Conservation (phyloP, 2,329 filamentous ascomycete species). For the Dryadomyces quercivorus region DNA sequence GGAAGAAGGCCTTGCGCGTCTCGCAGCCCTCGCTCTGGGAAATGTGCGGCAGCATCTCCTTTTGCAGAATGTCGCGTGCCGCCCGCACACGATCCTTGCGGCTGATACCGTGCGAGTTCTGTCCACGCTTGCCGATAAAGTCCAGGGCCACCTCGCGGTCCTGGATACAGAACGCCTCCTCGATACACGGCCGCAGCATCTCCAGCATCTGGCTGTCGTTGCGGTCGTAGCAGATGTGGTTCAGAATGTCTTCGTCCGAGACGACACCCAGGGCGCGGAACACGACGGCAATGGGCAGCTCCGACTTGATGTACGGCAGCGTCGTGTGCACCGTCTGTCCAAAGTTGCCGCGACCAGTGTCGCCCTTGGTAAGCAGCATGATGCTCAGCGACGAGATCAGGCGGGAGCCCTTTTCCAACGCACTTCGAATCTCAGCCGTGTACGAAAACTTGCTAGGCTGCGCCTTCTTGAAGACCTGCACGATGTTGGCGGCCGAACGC, state of each 20-base stretch:
- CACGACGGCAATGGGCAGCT: conserved; percentile 88
- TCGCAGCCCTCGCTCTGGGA: conserved; percentile 91
- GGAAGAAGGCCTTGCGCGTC: conserved; percentile 92
- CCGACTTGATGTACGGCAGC: conserved; percentile 84
- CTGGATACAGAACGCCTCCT: conserved; percentile 93
- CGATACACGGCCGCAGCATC: conserved; percentile 92
- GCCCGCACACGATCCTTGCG: conserved; percentile 84
- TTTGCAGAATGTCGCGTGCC: conserved; percentile 88
- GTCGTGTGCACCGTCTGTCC: conserved; percentile 84
- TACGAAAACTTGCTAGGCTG: conserved; percentile 85
- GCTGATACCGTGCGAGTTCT: conserved; percentile 55
- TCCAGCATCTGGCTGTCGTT: conserved; percentile 96
- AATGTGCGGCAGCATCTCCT: conserved; percentile 92
- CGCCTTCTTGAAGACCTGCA: conserved; percentile 98
- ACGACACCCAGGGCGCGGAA: conserved; percentile 94
- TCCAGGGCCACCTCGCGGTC: conserved; percentile 89
- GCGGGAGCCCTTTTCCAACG: conserved; percentile 88
- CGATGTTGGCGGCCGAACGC: conserved; percentile 93
- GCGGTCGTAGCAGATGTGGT: conserved; percentile 93
- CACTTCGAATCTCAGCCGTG: conserved; percentile 90
- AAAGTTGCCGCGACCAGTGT: conserved; percentile 64
- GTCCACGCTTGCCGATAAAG: conserved; percentile 88
- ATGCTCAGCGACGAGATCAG: conserved; percentile 88
- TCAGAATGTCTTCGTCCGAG: conserved; percentile 94
- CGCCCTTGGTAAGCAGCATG: conserved; percentile 79